These are phyloP conservation scores for Lentinus polychrous DNA, from an alignment of 1,284 basidiomycete species.

Conservation along the genomic window DNA sequence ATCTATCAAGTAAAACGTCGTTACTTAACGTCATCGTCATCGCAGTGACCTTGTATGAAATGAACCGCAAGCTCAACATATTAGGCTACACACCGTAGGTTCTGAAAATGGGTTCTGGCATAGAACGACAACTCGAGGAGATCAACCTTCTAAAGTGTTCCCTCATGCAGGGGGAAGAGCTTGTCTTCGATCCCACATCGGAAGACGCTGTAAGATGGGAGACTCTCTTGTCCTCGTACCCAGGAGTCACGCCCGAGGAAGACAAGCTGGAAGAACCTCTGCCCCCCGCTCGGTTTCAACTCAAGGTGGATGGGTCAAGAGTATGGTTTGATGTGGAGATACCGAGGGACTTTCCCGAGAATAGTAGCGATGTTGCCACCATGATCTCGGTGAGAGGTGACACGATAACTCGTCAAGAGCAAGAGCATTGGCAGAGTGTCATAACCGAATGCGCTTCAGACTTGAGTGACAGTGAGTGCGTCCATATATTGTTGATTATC, in stretches of 20 bases:
- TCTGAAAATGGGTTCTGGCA: not conserved
- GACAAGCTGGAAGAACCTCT: slow-evolving; percentile 1
- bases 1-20: too few species aligned
- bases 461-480: slow-evolving; percentile 42
- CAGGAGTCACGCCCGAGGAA: slow-evolving; percentile 10
- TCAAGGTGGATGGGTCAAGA: slow-evolving; percentile 27
- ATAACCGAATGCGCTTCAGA: slow-evolving; percentile 36
- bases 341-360: slow-evolving; percentile 11
- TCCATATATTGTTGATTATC: slow-evolving; percentile 12
- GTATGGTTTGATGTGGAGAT: slow-evolving; percentile 39
- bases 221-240: slow-evolving; percentile 25
- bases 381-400: slow-evolving; percentile 40
- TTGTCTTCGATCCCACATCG: slow-evolving; percentile 30
- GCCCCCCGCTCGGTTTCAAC: slow-evolving; percentile 28
- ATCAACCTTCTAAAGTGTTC: slow-evolving; percentile 49
- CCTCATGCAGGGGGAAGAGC: slow-evolving; percentile 49
- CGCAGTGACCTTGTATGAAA: too few species aligned
- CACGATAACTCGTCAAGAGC: slow-evolving; percentile 38
- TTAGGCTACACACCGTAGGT: too few species aligned
- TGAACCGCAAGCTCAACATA: too few species aligned
- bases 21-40: too few species aligned
- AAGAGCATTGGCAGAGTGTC: slow-evolving; percentile 43
- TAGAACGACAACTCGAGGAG: slow-evolving; percentile 34
- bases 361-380: not conserved
- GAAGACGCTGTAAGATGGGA: slow-evolving; percentile 34